phyloP scores from a whole-genome alignment of 2,329 filamentous ascomycete species.

The Fusarium phyllophilum region DNA sequence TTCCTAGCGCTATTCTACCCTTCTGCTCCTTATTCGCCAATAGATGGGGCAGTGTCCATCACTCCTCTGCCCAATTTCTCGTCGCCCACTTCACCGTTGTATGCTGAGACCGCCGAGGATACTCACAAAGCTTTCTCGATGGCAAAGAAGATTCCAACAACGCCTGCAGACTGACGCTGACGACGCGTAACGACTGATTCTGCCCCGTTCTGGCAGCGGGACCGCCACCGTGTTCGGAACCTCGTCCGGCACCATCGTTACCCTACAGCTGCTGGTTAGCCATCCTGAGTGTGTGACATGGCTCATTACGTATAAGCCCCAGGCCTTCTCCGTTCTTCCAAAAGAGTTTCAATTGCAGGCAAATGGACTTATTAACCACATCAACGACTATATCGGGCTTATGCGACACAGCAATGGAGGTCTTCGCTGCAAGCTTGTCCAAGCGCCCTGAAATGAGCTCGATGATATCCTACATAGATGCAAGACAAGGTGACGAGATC shows the following conservation, averaged over 20 bases:
- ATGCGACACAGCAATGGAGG: not conserved
- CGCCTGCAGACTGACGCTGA: not conserved
- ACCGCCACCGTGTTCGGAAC: not conserved
- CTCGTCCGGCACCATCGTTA: not conserved
- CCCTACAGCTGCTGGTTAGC: not conserved
- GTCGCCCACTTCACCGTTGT: not conserved
- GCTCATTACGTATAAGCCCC: not conserved
- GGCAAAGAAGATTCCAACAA: not conserved
- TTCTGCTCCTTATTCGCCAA: not conserved
- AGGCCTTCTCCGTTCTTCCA: not conserved
- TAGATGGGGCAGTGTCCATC: not conserved
- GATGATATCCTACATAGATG: not conserved
- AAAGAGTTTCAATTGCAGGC: rapidly evolving
- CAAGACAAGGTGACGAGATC: not conserved
- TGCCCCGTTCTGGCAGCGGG: not conserved
- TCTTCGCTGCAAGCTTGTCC: not conserved
- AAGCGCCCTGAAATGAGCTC: too few relatives aligned
- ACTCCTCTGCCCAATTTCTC: not conserved
- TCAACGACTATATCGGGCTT: not conserved
- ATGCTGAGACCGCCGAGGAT: not conserved
- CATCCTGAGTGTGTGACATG: not conserved
- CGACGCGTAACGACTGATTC: not conserved
- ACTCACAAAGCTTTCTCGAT: not conserved
- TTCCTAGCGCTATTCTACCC: not conserved
- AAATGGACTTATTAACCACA: not conserved